Conservation (phyloP, 768 basidiomycete genomes). For the Mycena latifolia region DNA sequence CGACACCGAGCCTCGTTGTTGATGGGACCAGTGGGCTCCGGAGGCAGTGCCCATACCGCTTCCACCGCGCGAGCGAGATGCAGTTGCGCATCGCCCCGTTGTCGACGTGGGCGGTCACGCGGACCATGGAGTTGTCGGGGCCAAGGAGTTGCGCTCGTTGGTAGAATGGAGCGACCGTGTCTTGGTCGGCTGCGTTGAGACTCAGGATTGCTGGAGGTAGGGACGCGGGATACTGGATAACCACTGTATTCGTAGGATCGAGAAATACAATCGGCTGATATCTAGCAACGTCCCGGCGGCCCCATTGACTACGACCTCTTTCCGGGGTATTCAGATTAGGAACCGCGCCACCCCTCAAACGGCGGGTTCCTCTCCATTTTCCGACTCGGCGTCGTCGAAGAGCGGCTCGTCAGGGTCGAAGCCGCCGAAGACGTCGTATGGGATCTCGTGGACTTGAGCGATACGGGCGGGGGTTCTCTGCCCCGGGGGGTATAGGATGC, state of each 20-base stretch:
- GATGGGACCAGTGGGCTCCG: conserved; percentile 4
- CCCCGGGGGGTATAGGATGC: not conserved
- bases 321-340: no score
- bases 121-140: not conserved
- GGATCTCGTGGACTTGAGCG: no score
- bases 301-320: no score
- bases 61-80: conserved; percentile 24
- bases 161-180: conserved; percentile 12
- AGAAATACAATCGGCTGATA: conserved; percentile 20
- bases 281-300: no score
- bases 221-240: conserved; percentile 20
- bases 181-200: not conserved
- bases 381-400: conserved; percentile 15
- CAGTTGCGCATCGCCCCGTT: conserved; percentile 9
- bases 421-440: no score
- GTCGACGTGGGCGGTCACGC: no score
- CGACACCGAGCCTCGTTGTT: conserved; percentile 5
- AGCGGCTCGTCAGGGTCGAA: conserved; percentile 5
- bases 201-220: no score
- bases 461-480: no score
- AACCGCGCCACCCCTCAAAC: no score
- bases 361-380: conserved; percentile 30
- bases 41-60: conserved; percentile 15
- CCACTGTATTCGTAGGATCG: conserved; percentile 13
- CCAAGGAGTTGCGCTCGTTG: conserved; percentile 21